These are phyloP conservation scores for Monosporascus ibericus DNA, from an alignment of 2,329 filamentous ascomycete genomes.

Conservation along the genomic window DNA sequence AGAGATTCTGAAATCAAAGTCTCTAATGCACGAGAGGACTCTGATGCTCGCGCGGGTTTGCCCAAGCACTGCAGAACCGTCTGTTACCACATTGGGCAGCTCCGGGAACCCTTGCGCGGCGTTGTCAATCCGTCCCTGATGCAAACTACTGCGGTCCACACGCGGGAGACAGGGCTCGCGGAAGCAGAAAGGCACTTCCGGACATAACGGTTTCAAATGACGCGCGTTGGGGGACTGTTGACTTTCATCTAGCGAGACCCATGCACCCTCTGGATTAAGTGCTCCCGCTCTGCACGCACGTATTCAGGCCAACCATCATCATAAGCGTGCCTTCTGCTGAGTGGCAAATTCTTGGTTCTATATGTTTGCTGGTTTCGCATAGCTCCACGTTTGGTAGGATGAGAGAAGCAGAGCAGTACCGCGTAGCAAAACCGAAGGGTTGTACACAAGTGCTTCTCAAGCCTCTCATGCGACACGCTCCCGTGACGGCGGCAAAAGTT, in stretches of 20 bases:
- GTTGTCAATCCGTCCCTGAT: conserved; percentile 25
- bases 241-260: too few species aligned
- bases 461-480: neutral
- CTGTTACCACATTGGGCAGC: conserved; percentile 19
- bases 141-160: conserved; percentile 28
- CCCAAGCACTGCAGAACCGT: conserved; percentile 8
- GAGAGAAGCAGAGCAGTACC: too few species aligned
- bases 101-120: conserved; percentile 14
- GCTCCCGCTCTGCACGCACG: conserved; percentile 2
- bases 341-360: too few species aligned
- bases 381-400: too few species aligned
- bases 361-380: too few species aligned
- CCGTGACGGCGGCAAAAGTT: neutral
- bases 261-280: conserved; percentile 21
- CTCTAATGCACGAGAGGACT: neutral
- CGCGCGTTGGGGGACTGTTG: conserved; percentile 23
- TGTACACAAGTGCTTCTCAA: too few species aligned
- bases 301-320: too few species aligned
- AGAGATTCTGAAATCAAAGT: neutral
- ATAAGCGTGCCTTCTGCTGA: too few species aligned
- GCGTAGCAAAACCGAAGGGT: too few species aligned
- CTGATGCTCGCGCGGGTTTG: neutral
- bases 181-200: conserved; percentile 33
- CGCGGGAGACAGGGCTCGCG: conserved; percentile 33
- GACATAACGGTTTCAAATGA: conserved; percentile 31